These are phyloP conservation scores for Solanum phureja DNA, from an alignment of 257 asterid species.

Conservation along the genomic window DNA sequence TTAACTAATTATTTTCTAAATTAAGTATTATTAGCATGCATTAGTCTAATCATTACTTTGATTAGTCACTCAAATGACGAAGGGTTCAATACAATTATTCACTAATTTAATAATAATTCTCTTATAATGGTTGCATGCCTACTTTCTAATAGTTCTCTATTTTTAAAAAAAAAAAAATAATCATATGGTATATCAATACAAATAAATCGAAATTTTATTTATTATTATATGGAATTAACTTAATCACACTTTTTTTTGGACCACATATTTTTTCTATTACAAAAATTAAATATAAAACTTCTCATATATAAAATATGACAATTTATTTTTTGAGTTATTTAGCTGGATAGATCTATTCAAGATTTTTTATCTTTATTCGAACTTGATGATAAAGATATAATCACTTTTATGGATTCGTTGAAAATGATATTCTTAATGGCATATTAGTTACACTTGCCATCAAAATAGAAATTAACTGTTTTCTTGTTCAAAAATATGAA, in stretches of 20 bases:
- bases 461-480: not conserved
- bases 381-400: not conserved
- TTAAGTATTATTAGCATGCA: not conserved
- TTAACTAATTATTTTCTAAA: not conserved
- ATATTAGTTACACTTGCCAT: not conserved
- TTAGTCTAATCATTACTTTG: not conserved
- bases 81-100: not conserved
- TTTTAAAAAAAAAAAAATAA: too few species aligned
- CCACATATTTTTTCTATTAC: not conserved
- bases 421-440: not conserved
- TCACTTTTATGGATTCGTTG: not conserved
- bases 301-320: not conserved
- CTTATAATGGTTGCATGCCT: not conserved
- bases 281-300: not conserved
- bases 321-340: not conserved
- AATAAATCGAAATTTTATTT: not conserved
- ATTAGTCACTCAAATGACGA: not conserved
- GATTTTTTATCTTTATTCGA: not conserved
- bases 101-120: not conserved
- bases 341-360: not conserved
- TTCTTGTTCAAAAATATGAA: not conserved
- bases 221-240: not conserved
- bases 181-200: not conserved
- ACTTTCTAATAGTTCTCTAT: not conserved
- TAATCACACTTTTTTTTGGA: not conserved